These are phyloP conservation scores for Anisodus tanguticus DNA, from an alignment of 257 asterid genomes.

Conservation along the genomic window DNA sequence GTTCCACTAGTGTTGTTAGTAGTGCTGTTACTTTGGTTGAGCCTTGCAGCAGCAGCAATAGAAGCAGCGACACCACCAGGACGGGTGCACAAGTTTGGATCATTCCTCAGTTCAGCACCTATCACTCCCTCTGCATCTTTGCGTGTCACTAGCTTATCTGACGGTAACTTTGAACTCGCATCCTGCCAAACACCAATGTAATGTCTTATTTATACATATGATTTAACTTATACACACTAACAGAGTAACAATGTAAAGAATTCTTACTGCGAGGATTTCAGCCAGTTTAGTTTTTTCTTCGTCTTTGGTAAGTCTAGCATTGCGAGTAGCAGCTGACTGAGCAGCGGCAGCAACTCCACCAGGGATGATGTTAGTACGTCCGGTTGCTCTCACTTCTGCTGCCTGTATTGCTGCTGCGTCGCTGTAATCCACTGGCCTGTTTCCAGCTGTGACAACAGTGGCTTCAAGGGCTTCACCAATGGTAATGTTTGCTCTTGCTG, in stretches of 20 bases:
- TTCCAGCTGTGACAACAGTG: slow-evolving; percentile 83
- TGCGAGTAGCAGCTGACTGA: slow-evolving; percentile 97
- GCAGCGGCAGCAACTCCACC: slow-evolving; percentile 99
- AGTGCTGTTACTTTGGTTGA: slow-evolving; percentile 56
- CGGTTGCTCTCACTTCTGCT: slow-evolving; percentile 96
- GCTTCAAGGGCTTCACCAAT: slow-evolving; percentile 99
- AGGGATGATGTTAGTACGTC: slow-evolving; percentile 87
- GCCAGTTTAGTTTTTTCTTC: slow-evolving; percentile 89
- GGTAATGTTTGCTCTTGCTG: slow-evolving; percentile 61
- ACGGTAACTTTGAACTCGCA: slow-evolving; percentile 84
- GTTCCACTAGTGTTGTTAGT: neutral
- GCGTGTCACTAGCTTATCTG: slow-evolving; percentile 88
- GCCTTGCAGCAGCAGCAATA: slow-evolving; percentile 94
- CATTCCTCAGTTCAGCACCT: slow-evolving; percentile 94
- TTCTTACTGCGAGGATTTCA: slow-evolving; percentile 67
- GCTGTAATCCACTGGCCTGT: slow-evolving; percentile 82
- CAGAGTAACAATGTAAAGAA: neutral
- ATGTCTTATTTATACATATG: neutral
- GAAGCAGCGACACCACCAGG: slow-evolving; percentile 98
- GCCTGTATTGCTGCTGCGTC: slow-evolving; percentile 99
- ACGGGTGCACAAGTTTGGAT: slow-evolving; percentile 88
- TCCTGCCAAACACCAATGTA: slow-evolving; percentile 48
- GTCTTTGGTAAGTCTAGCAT: slow-evolving; percentile 70
- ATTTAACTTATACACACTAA: neutral
- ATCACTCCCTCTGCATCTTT: slow-evolving; percentile 97